Evolutionary conservation across 2,329 filamentous ascomycete genomes (phyloP).

Genomic region (Penicillium sp.): DNA sequence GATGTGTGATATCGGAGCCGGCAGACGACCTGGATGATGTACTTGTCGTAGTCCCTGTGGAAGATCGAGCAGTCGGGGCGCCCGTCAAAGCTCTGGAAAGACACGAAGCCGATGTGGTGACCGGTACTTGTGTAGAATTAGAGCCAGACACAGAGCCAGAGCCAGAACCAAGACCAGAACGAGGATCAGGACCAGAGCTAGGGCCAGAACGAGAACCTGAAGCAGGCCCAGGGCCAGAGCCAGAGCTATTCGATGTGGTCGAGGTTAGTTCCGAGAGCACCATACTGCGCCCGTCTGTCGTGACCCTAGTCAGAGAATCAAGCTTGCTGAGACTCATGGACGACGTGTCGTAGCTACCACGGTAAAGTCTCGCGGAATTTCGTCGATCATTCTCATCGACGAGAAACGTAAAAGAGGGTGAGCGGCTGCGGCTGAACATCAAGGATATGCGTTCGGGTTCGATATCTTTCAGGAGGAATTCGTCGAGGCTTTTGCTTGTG

Average conservation of each 20-base stretch:
- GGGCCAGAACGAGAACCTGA: too few species aligned
- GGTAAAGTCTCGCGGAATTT: not conserved
- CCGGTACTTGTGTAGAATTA: not conserved
- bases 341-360: constrained; percentile 3
- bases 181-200: too few species aligned
- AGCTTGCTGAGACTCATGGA: constrained; percentile 4
- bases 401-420: constrained; percentile 25
- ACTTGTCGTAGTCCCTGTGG: constrained; percentile 13
- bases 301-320: constrained; percentile 4
- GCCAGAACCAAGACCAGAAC: not conserved
- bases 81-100: constrained; percentile 2
- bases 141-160: not conserved
- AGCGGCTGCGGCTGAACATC: constrained; percentile 30
- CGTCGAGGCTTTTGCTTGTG: constrained; percentile 17
- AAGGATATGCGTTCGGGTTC: constrained; percentile 26
- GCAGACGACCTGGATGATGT: not conserved
- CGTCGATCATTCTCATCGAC: constrained; percentile 10
- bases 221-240: not conserved
- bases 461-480: constrained; percentile 19
- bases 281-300: constrained; percentile 5
- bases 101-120: not conserved
- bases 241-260: not conserved
- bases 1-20: not conserved
- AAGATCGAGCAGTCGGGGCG: constrained; percentile 9
- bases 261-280: constrained; percentile 2